Evolutionary conservation across 1,139 yeast species (phyloP).

Genomic region (Entelexis paramagnoliae): DNA sequence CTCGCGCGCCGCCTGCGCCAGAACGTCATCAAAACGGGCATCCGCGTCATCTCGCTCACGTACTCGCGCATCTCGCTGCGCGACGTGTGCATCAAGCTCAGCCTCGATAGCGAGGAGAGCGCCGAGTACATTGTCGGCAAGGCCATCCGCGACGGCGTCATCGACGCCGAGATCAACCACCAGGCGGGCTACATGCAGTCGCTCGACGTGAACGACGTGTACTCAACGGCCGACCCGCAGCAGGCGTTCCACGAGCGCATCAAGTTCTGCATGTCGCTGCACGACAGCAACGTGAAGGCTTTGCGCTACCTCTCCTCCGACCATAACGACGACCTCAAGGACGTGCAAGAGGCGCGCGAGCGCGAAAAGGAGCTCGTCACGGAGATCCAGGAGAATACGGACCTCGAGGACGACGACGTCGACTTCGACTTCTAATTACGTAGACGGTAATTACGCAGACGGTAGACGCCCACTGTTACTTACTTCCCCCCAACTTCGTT

Average conservation of each 20-base stretch:
- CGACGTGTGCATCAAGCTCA: slow-evolving; percentile 83
- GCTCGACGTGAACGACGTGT: slow-evolving; percentile 73
- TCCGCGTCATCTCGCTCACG: slow-evolving; percentile 82
- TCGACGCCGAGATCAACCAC: slow-evolving; percentile 89
- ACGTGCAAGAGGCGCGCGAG: slow-evolving; percentile 49
- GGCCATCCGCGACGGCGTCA: slow-evolving; percentile 94
- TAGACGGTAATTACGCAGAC: too few relatives aligned
- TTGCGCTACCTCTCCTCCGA: slow-evolving; percentile 75
- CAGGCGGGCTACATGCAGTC: slow-evolving; percentile 88
- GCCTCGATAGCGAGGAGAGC: slow-evolving; percentile 85
- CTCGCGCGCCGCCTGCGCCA: slow-evolving; percentile 85
- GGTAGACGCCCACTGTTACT: too few relatives aligned
- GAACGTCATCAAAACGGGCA: slow-evolving; percentile 96
- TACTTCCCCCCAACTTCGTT: not conserved
- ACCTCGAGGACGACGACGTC: slow-evolving; percentile 36
- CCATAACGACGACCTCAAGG: slow-evolving; percentile 42
- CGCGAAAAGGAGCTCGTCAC: slow-evolving; percentile 43
- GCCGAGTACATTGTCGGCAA: slow-evolving; percentile 96
- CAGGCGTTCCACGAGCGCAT: slow-evolving; percentile 85
- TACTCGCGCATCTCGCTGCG: slow-evolving; percentile 84
- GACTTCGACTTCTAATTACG: slow-evolving; percentile 30
- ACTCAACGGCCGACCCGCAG: slow-evolving; percentile 83
- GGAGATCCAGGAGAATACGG: slow-evolving; percentile 37
- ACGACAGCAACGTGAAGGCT: slow-evolving; percentile 86
- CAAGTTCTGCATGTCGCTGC: slow-evolving; percentile 78